Conservation (phyloP, 2,329 filamentous ascomycete species). For the Aspergillus sp. region DNA sequence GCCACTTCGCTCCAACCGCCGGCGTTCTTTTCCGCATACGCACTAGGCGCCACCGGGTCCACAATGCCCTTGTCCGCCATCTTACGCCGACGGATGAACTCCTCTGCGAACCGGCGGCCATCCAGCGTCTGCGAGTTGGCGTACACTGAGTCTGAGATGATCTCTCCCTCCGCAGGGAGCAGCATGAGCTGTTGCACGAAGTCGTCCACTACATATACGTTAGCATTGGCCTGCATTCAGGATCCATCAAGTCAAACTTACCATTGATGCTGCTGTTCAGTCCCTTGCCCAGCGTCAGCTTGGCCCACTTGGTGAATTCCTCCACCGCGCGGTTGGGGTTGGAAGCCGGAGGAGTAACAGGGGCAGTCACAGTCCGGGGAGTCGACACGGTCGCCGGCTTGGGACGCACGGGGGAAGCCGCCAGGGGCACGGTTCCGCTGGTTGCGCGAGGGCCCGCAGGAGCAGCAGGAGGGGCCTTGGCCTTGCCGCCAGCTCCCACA, state of each 20-base stretch:
- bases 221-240: conserved; percentile 26
- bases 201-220: conserved; percentile 62
- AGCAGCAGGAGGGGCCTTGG: conserved; percentile 64
- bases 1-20: conserved; percentile 96
- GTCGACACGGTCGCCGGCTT: conserved; percentile 57
- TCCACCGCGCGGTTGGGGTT: conserved; percentile 68
- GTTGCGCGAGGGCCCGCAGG: conserved; percentile 47
- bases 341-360: conserved; percentile 36
- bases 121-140: conserved; percentile 84
- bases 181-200: conserved; percentile 74
- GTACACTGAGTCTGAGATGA: conserved; percentile 90
- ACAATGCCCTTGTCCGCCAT: conserved; percentile 89
- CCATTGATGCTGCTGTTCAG: conserved; percentile 65
- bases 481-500: conserved; percentile 89
- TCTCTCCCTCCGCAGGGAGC: conserved; percentile 71
- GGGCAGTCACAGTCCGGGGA: conserved; percentile 45
- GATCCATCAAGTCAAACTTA: conserved; percentile 38
- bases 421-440: conserved; percentile 38
- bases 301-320: conserved; percentile 92
- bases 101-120: conserved; percentile 86
- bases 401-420: conserved; percentile 43
- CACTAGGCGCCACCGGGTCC: conserved; percentile 57
- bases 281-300: conserved; percentile 73
- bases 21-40: conserved; percentile 50
- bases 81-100: conserved; percentile 90